Conservation (phyloP, 208 protist genomes). For the Acanthamoeba healyi region DNA sequence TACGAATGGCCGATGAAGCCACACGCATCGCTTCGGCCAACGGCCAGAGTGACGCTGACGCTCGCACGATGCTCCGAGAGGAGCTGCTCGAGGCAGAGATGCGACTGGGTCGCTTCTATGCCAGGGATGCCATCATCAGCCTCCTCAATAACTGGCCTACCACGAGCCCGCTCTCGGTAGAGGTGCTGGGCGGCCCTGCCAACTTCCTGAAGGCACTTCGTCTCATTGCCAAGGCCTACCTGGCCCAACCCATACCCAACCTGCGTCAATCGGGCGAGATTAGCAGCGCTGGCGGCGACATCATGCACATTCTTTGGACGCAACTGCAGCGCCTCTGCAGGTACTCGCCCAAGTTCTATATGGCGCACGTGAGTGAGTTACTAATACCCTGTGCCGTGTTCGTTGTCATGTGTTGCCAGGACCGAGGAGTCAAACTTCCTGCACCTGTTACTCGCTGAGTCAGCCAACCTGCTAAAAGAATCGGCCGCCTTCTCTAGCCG, state of each 20-base stretch:
- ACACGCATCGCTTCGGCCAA: background rate
- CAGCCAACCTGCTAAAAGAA: constrained; percentile 12
- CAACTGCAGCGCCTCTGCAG: constrained; percentile 26
- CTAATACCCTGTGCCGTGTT: background rate
- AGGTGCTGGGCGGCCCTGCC: background rate
- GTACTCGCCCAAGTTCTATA: background rate
- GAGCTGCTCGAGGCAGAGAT: background rate
- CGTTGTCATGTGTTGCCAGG: background rate
- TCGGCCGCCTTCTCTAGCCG: constrained; percentile 47
- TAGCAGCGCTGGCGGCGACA: background rate
- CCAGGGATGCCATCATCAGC: constrained; percentile 53
- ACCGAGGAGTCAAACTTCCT: background rate
- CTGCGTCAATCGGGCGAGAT: background rate
- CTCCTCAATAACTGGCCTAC: constrained; percentile 53
- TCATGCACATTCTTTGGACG: constrained; percentile 30
- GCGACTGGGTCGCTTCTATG: constrained; percentile 40
- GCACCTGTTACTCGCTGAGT: constrained; percentile 30
- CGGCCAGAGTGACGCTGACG: background rate
- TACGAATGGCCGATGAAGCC: constrained; percentile 4
- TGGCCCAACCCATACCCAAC: constrained; percentile 48
- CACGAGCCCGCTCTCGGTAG: constrained; percentile 36
- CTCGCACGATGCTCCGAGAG: background rate
- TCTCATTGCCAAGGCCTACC: constrained; percentile 34
- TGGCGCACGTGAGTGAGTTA: background rate
- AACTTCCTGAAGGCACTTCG: constrained; percentile 54